phyloP scores from a whole-genome alignment of 352 stramenopile genomes.

The Globisporangium paddicum region DNA sequence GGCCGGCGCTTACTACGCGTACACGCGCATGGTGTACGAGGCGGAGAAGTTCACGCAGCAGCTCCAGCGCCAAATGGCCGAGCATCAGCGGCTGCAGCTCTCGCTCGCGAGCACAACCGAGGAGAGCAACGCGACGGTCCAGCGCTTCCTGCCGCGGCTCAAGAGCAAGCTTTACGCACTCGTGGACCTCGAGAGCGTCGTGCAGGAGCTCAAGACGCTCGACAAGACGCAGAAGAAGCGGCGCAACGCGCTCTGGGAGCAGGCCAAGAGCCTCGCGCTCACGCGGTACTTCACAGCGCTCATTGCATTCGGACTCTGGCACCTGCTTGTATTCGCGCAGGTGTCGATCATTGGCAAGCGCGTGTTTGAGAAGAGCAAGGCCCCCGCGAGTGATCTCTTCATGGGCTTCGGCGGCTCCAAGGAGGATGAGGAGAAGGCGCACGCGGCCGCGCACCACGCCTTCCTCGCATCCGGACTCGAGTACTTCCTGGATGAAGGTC shows the following conservation, averaged over 20 bases:
- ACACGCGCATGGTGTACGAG: conserved; percentile 57
- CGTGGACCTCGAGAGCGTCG: conserved; percentile 64
- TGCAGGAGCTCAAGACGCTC: conserved; percentile 67
- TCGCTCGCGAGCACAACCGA: conserved; percentile 66
- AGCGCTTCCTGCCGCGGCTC: conserved; percentile 65
- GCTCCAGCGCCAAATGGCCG: conserved; percentile 64
- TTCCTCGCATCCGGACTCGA: conserved; percentile 76
- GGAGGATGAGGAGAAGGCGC: conserved; percentile 24
- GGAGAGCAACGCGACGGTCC: conserved; percentile 69
- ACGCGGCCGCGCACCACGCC: conserved; percentile 50
- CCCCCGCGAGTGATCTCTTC: conserved; percentile 8
- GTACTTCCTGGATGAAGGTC: conserved; percentile 70
- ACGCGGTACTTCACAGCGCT: conserved; percentile 74
- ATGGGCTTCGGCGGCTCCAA: conserved; percentile 15
- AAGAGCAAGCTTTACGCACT: conserved; percentile 55
- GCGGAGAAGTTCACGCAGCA: conserved; percentile 66
- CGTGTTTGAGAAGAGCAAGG: conserved; percentile 61
- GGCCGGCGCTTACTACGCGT: conserved; percentile 62
- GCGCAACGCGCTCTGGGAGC: conserved; percentile 68
- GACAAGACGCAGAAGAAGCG: conserved; percentile 55
- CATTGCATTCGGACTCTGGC: conserved; percentile 70
- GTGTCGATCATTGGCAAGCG: conserved; percentile 73
- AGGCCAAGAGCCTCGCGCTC: conserved; percentile 65
- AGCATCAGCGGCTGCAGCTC: conserved; percentile 73
- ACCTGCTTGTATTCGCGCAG: conserved; percentile 77